Percentiles rank a stretch among this genome's conserved stretches.
phyloP scores from a whole-genome alignment of 208 protist genomes.

The Trypanosoma lewisi region DNA sequence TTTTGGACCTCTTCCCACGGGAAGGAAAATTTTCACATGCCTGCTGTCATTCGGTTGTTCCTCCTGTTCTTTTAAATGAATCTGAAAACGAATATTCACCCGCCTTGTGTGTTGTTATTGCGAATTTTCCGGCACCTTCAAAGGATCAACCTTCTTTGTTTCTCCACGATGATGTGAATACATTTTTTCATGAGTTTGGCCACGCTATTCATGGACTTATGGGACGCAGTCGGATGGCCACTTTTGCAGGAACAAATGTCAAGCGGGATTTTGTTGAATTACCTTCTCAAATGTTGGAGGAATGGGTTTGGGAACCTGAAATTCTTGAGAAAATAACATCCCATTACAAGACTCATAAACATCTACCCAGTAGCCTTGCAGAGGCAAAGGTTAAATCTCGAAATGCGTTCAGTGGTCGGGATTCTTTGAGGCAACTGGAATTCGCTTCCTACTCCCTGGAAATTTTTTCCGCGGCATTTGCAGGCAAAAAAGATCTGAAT shows the following conservation, averaged over 20 bases:
- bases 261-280: constrained; percentile 90
- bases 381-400: constrained; percentile 78
- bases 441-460: constrained; percentile 79
- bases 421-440: constrained; percentile 73
- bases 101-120: constrained; percentile 70
- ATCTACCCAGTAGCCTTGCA: constrained; percentile 61
- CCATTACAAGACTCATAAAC: constrained; percentile 81
- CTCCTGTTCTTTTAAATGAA: constrained; percentile 46
- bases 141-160: constrained; percentile 74
- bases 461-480: constrained; percentile 71
- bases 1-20: constrained; percentile 83
- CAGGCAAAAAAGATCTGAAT: constrained; percentile 32
- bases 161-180: constrained; percentile 76
- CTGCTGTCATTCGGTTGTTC: constrained; percentile 78
- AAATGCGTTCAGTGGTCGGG: constrained; percentile 67
- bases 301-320: constrained; percentile 87
- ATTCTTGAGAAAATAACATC: constrained; percentile 74
- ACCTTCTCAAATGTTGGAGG: constrained; percentile 88
- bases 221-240: constrained; percentile 72
- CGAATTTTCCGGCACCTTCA: constrained; percentile 73
- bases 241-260: constrained; percentile 70
- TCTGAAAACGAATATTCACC: constrained; percentile 71
- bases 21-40: constrained; percentile 86
- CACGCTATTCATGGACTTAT: constrained; percentile 85
- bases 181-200: constrained; percentile 92